phyloP scores from a whole-genome alignment of 177 flowering plant genomes.

The Vitis hybrid region DNA sequence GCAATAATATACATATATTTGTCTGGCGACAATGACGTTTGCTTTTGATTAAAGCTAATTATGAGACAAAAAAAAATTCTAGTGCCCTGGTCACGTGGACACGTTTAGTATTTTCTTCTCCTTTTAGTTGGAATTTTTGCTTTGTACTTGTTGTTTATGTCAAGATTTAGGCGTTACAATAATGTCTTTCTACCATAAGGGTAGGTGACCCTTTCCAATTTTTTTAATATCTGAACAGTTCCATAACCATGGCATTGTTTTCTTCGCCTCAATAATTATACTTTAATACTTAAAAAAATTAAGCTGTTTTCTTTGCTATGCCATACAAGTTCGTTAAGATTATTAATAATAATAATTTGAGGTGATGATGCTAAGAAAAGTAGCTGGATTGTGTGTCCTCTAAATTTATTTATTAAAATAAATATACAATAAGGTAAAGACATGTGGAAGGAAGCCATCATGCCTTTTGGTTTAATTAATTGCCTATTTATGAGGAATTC shows the following conservation, averaged over 20 bases:
- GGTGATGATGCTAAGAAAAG: too few species aligned
- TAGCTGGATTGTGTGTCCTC: too few species aligned
- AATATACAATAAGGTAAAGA: too few species aligned
- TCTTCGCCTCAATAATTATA: constrained; percentile 10
- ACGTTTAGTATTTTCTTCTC: not conserved
- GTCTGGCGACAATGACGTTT: not conserved
- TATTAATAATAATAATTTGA: too few species aligned
- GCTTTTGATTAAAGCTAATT: not conserved
- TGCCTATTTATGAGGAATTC: too few species aligned
- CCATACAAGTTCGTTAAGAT: too few species aligned
- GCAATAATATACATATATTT: not conserved
- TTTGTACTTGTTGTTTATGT: constrained; percentile 7
- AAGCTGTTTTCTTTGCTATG: too few species aligned
- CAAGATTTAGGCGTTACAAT: not conserved
- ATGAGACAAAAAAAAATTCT: not conserved
- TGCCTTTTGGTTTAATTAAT: too few species aligned
- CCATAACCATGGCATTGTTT: constrained; percentile 11
- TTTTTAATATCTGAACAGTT: constrained; percentile 15
- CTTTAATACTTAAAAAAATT: too few species aligned
- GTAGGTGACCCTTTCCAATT: constrained; percentile 12
- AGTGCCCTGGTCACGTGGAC: constrained; percentile 28
- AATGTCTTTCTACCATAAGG: not conserved
- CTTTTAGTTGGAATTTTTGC: constrained; percentile 4
- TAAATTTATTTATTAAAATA: too few species aligned
- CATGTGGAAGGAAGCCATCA: too few species aligned